Evolutionary conservation across 2,329 filamentous ascomycete genomes (phyloP).

Genomic region (Sarocladium brachiariae): DNA sequence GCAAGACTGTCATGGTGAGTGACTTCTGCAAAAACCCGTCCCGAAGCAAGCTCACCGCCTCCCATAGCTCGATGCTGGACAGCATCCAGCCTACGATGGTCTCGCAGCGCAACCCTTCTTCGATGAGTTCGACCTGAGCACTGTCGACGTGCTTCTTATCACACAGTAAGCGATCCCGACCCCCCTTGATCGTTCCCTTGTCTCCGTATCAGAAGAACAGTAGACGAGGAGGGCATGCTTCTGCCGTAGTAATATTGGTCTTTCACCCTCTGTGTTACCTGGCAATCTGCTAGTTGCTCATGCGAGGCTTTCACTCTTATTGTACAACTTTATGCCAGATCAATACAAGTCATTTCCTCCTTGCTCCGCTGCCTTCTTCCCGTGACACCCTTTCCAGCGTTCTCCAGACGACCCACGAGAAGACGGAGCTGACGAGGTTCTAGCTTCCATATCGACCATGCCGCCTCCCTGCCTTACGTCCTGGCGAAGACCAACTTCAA

Average conservation of each 20-base stretch:
- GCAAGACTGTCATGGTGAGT: constrained; percentile 93
- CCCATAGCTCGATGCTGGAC: constrained; percentile 82
- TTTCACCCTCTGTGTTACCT: neutral
- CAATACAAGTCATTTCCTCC: constrained; percentile 29
- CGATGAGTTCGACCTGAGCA: constrained; percentile 96
- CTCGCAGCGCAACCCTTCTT: constrained; percentile 93
- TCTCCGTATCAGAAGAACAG: neutral
- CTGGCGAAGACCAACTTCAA: constrained; percentile 97
- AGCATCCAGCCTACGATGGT: constrained; percentile 94
- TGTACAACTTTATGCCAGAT: constrained; percentile 25
- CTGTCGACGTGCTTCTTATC: constrained; percentile 92
- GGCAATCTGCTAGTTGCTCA: neutral
- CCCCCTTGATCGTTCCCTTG: constrained; percentile 5
- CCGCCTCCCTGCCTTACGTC: constrained; percentile 96
- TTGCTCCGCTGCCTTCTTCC: constrained; percentile 13
- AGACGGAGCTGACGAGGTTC: neutral
- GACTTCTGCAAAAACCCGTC: neutral
- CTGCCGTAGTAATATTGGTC: neutral
- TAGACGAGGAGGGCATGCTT: constrained; percentile 3
- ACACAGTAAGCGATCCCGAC: constrained; percentile 75
- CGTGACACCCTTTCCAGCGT: constrained; percentile 9
- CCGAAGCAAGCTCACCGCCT: constrained; percentile 16
- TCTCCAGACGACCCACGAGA: neutral
- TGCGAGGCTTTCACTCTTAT: neutral
- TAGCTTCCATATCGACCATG: constrained; percentile 97